Evolutionary conservation across 2,329 filamentous ascomycete species (phyloP).

Genomic region (Trichocomaceae sp.): DNA sequence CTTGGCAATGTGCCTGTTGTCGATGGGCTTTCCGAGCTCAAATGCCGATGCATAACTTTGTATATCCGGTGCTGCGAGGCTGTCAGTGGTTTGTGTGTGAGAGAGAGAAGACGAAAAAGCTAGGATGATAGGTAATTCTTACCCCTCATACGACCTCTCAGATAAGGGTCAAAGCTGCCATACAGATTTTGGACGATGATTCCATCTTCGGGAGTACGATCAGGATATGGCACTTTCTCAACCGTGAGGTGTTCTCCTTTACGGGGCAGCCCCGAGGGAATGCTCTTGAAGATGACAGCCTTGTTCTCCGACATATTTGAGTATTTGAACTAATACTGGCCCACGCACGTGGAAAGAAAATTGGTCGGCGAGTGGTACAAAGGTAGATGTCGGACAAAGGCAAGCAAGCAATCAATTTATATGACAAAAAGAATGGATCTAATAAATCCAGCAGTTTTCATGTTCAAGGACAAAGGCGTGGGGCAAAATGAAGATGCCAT

Average conservation of each 20-base stretch:
- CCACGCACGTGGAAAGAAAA: background rate
- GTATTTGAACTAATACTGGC: background rate
- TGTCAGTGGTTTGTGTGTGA: background rate
- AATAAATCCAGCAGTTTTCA: no score
- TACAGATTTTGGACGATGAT: constrained; percentile 65
- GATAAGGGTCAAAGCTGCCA: constrained; percentile 76
- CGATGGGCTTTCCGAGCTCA: constrained; percentile 56
- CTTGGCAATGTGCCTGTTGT: constrained; percentile 57
- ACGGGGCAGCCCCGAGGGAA: constrained; percentile 61
- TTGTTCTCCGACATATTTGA: constrained; percentile 53
- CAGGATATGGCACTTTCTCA: constrained; percentile 42
- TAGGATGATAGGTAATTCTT: background rate
- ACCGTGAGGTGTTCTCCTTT: constrained; percentile 63
- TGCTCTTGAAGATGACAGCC: constrained; percentile 64
- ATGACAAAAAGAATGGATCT: background rate
- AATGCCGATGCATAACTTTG: constrained; percentile 65
- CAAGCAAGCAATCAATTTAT: background rate
- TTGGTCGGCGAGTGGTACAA: background rate
- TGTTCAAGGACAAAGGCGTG: background rate
- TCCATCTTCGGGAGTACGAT: constrained; percentile 53
- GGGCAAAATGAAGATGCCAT: background rate
- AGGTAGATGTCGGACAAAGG: no score
- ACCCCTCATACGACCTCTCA: constrained; percentile 70
- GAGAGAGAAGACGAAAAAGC: background rate
- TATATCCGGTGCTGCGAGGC: constrained; percentile 33